These are phyloP conservation scores for Conoideocrella luteorostrata DNA, from an alignment of 2,329 filamentous ascomycete species.

Conservation along the genomic window DNA sequence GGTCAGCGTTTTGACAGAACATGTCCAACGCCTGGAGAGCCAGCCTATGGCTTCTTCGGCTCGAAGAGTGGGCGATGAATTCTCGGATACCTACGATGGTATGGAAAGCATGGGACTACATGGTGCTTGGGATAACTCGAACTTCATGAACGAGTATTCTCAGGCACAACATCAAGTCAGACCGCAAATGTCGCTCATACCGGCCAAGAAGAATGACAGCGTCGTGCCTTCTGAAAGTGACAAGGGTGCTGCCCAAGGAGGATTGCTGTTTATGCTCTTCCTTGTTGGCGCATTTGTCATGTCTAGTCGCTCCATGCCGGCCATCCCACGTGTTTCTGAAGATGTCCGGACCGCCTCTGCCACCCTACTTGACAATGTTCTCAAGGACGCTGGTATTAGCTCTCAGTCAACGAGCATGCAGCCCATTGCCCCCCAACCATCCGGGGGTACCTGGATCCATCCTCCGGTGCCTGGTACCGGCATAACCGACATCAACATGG, in stretches of 20 bases:
- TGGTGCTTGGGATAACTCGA: slow-evolving; percentile 70
- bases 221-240: slow-evolving; percentile 42
- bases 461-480: slow-evolving; percentile 33
- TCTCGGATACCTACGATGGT: slow-evolving; percentile 66
- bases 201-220: slow-evolving; percentile 43
- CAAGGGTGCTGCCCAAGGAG: slow-evolving; percentile 67
- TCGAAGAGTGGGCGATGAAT: slow-evolving; percentile 48
- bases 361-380: slow-evolving; percentile 70
- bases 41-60: slow-evolving; percentile 31
- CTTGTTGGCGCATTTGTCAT: slow-evolving; percentile 94
- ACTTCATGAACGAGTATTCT: slow-evolving; percentile 64
- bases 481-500: slow-evolving; percentile 34
- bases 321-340: slow-evolving; percentile 71
- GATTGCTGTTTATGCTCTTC: slow-evolving; percentile 88
- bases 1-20: slow-evolving; percentile 72
- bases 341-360: slow-evolving; percentile 75
- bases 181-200: slow-evolving; percentile 44
- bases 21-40: slow-evolving; percentile 65
- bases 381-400: slow-evolving; percentile 69
- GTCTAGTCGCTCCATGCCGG: slow-evolving; percentile 69
- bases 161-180: slow-evolving; percentile 57
- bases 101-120: slow-evolving; percentile 83
- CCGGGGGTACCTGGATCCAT: slow-evolving; percentile 41
- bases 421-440: slow-evolving; percentile 45
- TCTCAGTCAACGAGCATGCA: slow-evolving; percentile 35